A percentile compares a stretch with the other conserved stretches of the same genome.
Conservation (phyloP, 164 flowering plant species). For the Piper betle region DNA sequence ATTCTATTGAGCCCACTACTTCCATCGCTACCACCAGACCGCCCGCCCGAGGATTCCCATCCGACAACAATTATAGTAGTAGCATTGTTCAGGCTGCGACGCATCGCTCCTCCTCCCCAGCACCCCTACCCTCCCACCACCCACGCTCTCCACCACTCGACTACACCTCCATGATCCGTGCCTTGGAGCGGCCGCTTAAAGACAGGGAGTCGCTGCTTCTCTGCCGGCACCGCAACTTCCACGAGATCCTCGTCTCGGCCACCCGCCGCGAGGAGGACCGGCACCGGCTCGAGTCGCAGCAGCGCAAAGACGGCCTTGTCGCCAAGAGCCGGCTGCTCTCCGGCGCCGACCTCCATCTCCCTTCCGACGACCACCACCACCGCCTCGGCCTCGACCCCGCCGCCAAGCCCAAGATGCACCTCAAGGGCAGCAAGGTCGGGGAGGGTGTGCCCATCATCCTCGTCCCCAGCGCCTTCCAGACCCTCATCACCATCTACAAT, state of each 20-base stretch:
- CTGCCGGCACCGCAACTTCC: constrained; percentile 63
- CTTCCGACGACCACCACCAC: background rate
- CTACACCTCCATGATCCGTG: constrained; percentile 31
- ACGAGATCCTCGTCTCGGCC: constrained; percentile 43
- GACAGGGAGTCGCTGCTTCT: constrained; percentile 65
- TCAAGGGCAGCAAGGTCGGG: constrained; percentile 75
- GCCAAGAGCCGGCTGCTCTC: constrained; percentile 73
- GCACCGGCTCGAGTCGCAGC: constrained; percentile 63
- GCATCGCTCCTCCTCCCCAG: background rate
- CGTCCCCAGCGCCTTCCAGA: constrained; percentile 95
- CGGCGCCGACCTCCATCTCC: constrained; percentile 23
- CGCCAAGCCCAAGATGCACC: constrained; percentile 49
- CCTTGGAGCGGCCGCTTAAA: constrained; percentile 62
- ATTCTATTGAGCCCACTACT: constrained; percentile 44
- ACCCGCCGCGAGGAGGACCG: constrained; percentile 70
- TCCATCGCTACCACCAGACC: background rate
- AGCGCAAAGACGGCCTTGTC: constrained; percentile 82
- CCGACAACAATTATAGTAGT: too few relatives aligned
- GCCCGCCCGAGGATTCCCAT: background rate
- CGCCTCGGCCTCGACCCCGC: constrained; percentile 30
- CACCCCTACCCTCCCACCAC: background rate
- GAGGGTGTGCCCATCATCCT: constrained; percentile 96
- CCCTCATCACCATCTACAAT: constrained; percentile 88
- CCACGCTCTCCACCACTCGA: constrained; percentile 10
- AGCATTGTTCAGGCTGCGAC: too few relatives aligned